phyloP scores from a whole-genome alignment of 257 asterid genomes.

The Solanum medicagineum region DNA sequence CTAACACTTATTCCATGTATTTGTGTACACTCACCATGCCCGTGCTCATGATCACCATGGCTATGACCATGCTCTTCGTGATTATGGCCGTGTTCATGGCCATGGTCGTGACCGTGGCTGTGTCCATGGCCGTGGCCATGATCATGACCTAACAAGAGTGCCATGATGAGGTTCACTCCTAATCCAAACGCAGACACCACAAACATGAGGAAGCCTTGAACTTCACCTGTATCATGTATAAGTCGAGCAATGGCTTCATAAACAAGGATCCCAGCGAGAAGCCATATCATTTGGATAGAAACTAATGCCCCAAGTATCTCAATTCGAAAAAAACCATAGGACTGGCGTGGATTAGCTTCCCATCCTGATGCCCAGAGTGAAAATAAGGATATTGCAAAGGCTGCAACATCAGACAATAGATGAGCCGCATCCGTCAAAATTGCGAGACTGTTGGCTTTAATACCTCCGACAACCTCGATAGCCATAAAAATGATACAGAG shows the following conservation, averaged over 20 bases:
- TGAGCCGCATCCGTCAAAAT: constrained; percentile 89
- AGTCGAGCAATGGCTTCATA: constrained; percentile 79
- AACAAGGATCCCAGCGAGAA: constrained; percentile 82
- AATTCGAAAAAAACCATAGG: constrained; percentile 81
- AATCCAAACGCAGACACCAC: constrained; percentile 73
- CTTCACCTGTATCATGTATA: constrained; percentile 53
- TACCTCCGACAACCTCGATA: constrained; percentile 73
- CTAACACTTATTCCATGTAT: constrained; percentile 39
- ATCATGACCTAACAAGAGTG: constrained; percentile 70
- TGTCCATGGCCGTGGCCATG: constrained; percentile 52
- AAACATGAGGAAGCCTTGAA: constrained; percentile 79
- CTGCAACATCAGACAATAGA: constrained; percentile 82
- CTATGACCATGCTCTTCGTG: constrained; percentile 24
- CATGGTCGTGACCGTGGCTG: constrained; percentile 25
- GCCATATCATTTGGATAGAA: constrained; percentile 93
- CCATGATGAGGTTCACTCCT: constrained; percentile 71
- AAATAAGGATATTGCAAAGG: constrained; percentile 82
- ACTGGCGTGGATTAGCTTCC: constrained; percentile 92
- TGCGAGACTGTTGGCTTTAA: constrained; percentile 86
- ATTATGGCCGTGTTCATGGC: constrained; percentile 17
- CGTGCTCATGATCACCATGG: constrained; percentile 26
- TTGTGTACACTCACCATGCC: constrained; percentile 27
- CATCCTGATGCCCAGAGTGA: constrained; percentile 95
- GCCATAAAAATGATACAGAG: constrained; percentile 71
- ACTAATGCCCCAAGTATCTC: constrained; percentile 85